Evolutionary conservation across 208 protist genomes (phyloP).

Genomic region (Porcisia hertigi): DNA sequence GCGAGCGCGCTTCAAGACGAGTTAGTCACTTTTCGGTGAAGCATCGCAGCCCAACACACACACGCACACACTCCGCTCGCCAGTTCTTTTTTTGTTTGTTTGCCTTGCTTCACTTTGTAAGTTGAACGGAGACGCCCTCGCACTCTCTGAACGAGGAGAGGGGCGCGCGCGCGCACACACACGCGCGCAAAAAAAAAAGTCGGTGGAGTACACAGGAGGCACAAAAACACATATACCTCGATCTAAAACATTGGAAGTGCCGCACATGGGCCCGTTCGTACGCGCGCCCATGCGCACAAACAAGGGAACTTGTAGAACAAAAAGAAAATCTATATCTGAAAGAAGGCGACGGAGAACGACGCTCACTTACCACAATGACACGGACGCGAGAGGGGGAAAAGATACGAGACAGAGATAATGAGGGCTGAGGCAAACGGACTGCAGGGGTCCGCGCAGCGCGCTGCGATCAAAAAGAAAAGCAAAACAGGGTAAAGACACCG

Average conservation of each 20-base stretch:
- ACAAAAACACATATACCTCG: neutral
- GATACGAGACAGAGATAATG: neutral
- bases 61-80: no score
- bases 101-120: no score
- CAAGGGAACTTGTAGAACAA: neutral
- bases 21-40: no score
- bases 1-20: no score
- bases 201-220: neutral
- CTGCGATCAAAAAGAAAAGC: neutral
- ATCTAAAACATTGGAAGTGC: neutral
- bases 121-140: neutral
- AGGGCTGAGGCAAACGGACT: neutral
- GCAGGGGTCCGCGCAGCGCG: neutral
- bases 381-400: neutral
- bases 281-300: neutral
- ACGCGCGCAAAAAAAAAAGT: neutral
- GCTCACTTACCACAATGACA: neutral
- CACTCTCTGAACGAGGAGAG: neutral
- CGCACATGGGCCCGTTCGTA: neutral
- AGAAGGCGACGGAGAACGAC: neutral
- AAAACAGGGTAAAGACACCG: neutral
- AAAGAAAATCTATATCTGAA: conserved; percentile 8
- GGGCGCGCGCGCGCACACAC: no score
- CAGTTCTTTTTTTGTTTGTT: no score
- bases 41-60: no score